phyloP scores from a whole-genome alignment of 768 basidiomycete genomes.

The Termitomyces sp. region DNA sequence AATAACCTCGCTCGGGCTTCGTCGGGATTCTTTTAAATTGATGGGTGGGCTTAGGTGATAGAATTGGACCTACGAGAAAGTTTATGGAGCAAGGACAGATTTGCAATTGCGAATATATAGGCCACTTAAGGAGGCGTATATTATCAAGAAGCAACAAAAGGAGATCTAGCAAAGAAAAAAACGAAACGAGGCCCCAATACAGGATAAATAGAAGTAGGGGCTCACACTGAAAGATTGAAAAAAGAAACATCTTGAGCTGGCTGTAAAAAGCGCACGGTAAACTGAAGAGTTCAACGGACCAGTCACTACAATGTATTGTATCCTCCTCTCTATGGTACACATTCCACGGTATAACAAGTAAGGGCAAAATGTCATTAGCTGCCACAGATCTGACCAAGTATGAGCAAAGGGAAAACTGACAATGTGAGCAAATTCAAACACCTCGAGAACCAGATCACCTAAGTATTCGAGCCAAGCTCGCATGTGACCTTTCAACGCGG shows the following conservation, averaged over 20 bases:
- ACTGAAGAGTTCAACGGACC: background rate
- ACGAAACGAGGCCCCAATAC: too few species aligned
- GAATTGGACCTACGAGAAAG: background rate
- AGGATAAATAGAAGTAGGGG: too few species aligned
- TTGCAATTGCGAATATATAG: too few species aligned
- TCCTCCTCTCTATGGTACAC: background rate
- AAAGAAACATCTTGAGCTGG: background rate
- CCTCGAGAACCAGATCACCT: background rate
- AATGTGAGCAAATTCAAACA: background rate
- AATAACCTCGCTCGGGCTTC: too few species aligned
- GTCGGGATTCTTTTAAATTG: too few species aligned
- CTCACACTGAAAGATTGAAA: too few species aligned
- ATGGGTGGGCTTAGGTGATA: background rate
- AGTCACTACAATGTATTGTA: background rate
- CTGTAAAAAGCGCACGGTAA: background rate
- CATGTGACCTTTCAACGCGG: conserved; percentile 14
- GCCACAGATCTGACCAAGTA: background rate
- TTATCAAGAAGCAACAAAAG: too few species aligned
- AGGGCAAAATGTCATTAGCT: background rate
- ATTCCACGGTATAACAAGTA: background rate
- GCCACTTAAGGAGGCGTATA: too few species aligned
- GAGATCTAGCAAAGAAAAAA: background rate
- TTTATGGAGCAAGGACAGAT: too few species aligned
- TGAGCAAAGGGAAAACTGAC: background rate
- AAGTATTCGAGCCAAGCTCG: conserved; percentile 8